Evolutionary conservation across 257 asterid species (phyloP), one percentile per base, ranked within the genome.

Genomic region (Gynochthodes officinalis): DNA sequence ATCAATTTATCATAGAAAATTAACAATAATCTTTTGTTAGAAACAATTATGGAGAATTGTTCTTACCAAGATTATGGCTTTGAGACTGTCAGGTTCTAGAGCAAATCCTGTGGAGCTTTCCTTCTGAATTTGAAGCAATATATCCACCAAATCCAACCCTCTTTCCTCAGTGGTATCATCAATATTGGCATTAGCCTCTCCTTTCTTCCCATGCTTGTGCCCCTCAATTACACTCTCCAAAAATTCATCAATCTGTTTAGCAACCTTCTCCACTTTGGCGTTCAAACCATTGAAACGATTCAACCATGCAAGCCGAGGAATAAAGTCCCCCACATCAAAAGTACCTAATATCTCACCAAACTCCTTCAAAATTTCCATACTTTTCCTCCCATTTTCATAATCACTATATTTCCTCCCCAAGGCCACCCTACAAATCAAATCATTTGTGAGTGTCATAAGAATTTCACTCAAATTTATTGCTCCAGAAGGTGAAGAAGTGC

Each of bases 1-100:
- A n/a, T n/a, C n/a, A n/a, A n/a, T n/a, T n/a, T n/a, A n/a, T n/a
- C n/a, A n/a, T n/a, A n/a, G n/a, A n/a, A n/a, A n/a, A n/a, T n/a
- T n/a, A n/a, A n/a, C n/a, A n/a, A n/a, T n/a, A n/a, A n/a, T n/a
- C n/a, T n/a, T n/a, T n/a, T n/a, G n/a, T n/a, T n/a, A n/a, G n/a
- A n/a, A n/a, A n/a, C n/a, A n/a, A n/a, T n/a, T n/a, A 4, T n/a
- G 18, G 18, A 52, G 23, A 52, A 15, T 25, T 7, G 25, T 18
- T 10, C 46, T 25, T n/a, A 86, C 92, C 79, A 83, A 40, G 54
- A 87, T 69, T 2, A 87, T 44, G 30, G 82, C 88, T 81, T 87
- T 87, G 74, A 87, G 35, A 10, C 68, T 64, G 4, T 77, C 80
- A 40, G n/a, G 73, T 16, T 81, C 77, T n/a, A 87, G 49, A 35